These are phyloP conservation scores for Phycomyces nitens DNA, from an alignment of 192 early-diverging fungal species.

Conservation along the genomic window DNA sequence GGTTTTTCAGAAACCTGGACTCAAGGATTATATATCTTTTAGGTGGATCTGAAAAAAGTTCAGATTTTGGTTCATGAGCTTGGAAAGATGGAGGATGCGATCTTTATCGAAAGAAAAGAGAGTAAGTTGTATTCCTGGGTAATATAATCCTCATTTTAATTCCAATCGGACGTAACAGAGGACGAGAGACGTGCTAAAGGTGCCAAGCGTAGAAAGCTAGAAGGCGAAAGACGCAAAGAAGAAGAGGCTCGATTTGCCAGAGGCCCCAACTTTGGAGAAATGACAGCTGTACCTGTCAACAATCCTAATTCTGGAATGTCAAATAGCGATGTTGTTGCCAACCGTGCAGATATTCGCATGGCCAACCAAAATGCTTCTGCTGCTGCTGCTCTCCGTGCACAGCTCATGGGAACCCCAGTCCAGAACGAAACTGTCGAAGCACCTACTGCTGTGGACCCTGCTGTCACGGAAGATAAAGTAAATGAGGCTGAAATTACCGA, in stretches of 20 bases:
- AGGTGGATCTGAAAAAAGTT: conserved; percentile 66
- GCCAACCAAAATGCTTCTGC: conserved; percentile 60
- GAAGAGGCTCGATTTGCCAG: conserved; percentile 13
- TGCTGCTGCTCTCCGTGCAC: conserved; percentile 55
- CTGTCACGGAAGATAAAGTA: conserved; percentile 23
- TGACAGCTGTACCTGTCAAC: conserved; percentile 35
- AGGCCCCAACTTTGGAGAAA: conserved; percentile 33
- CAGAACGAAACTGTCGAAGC: conserved; percentile 2
- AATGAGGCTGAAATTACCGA: conserved; percentile 22
- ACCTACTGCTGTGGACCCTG: background rate
- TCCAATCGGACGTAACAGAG: conserved; percentile 8
- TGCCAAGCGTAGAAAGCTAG: conserved; percentile 32
- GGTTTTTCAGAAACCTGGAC: background rate
- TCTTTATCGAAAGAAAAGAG: conserved; percentile 66
- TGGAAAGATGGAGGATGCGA: conserved; percentile 78
- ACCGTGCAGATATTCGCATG: conserved; percentile 35
- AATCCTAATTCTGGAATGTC: conserved; percentile 45
- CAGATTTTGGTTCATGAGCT: conserved; percentile 81
- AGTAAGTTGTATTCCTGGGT: conserved; percentile 36
- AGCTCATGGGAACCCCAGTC: conserved; percentile 39
- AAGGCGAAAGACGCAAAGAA: conserved; percentile 18
- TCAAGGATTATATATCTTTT: background rate
- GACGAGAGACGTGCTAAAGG: conserved; percentile 29
- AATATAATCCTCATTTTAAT: background rate
- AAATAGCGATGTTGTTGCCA: conserved; percentile 46